Percentiles rank a stretch among this genome's conserved stretches.
Conservation (phyloP, 2,329 filamentous ascomycete genomes). For the Fusarium caatingaense region DNA sequence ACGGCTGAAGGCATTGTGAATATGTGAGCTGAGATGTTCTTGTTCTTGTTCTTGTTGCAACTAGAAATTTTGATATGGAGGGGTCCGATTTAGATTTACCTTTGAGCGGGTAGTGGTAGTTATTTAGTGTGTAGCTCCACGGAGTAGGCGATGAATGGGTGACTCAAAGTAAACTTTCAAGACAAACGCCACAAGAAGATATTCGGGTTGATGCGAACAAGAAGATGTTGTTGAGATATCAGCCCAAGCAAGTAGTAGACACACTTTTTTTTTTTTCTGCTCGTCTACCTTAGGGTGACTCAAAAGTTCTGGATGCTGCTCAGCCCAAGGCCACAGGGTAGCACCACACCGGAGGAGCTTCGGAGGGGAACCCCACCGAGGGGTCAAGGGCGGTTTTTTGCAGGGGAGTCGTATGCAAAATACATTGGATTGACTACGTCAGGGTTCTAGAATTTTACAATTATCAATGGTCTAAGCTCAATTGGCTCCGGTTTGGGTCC, state of each 20-base stretch:
- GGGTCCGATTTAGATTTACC: constrained; percentile 25
- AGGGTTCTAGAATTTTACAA: constrained; percentile 43
- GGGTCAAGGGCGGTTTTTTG: constrained; percentile 32
- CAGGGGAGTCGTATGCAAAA: constrained; percentile 27
- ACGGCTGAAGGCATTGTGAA: constrained; percentile 51
- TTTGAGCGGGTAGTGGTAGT: constrained; percentile 30
- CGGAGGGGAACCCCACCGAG: constrained; percentile 48
- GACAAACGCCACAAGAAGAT: constrained; percentile 28
- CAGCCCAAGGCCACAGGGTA: constrained; percentile 6
- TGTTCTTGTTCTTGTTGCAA: constrained; percentile 31
- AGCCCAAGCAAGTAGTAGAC: constrained; percentile 2
- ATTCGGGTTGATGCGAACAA: constrained; percentile 11
- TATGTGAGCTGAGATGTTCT: constrained; percentile 36
- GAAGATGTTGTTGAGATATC: constrained; percentile 6
- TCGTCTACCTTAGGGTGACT: constrained; percentile 20
- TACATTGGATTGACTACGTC: constrained; percentile 41
- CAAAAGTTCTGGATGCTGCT: constrained; percentile 26
- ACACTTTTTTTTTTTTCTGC: constrained; percentile 26
- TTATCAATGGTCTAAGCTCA: constrained; percentile 46
- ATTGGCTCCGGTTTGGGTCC: constrained; percentile 41
- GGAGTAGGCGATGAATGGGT: constrained; percentile 22
- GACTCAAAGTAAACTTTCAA: constrained; percentile 28
- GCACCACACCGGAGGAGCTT: constrained; percentile 44
- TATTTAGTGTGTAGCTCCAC: constrained; percentile 24
- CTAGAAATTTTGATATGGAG: constrained; percentile 35